Evolutionary conservation across 495 filamentous ascomycete genomes (phyloP), one percentile per base, ranked within the genome.

Genomic region (Aspergillus ostianus): DNA sequence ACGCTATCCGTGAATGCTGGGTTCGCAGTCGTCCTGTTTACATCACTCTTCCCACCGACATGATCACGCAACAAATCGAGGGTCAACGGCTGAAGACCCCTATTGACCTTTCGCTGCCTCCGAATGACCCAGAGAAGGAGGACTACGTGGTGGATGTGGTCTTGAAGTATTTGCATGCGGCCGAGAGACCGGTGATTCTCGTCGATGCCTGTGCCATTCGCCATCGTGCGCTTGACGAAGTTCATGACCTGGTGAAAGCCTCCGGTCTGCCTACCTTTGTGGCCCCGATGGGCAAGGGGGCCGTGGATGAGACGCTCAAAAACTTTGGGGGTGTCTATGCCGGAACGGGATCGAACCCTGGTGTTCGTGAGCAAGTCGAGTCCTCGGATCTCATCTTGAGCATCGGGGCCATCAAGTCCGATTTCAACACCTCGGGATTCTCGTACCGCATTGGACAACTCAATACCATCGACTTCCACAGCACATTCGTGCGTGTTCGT

Each of bases 401-500:
- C 60, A 86, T 97, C 62, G 93, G 93, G 32, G 80, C 91, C 26
- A 87, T 97, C 60, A 85, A 90, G 73, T 91, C 86, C 61, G 93
- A 97, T 67, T 96, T 96, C 79, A 96, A 97, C 72, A 94, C 92
- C 15, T 78, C 88, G 12, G 93, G 93, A 17, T 96, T 97, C 78
- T 89, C 89, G 7, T 96, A 95, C 67, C 86, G 84, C 58, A 85
- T 91, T 44, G 87, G 88, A 12, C 89, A 91, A 71, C 82, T 92
- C 50, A 89, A 88, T 58, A 90, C 89, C 15, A 92, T 97, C 64
- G 92, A 96, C 67, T 90, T 97, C 68, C 91, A 96, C 73, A 92
- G 87, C 73, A 85, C 79, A 50, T 85, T 85, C 67, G 87, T 88
- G 68, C 82, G 79, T 27, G 90, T 94, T 18, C 80, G 88, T 20